A percentile compares a stretch with the other conserved stretches of the same genome.
phyloP scores from a whole-genome alignment of 257 asterid genomes.

The Gynochthodes officinalis region DNA sequence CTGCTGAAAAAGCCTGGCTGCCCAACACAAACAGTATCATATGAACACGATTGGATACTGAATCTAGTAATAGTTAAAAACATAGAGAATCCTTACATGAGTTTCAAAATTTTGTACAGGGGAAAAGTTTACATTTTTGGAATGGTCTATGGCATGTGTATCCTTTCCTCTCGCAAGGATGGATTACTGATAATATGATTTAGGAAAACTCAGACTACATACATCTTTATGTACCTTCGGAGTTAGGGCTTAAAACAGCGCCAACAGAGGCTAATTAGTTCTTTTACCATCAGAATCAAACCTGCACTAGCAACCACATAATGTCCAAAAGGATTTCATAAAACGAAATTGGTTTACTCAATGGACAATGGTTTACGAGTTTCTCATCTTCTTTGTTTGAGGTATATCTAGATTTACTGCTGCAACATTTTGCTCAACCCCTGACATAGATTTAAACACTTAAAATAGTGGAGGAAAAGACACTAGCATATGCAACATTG shows the following conservation, averaged over 20 bases:
- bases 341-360: too few species aligned
- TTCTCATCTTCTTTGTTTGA: too few species aligned
- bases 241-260: constrained; percentile 47
- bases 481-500: neutral
- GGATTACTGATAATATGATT: constrained; percentile 66
- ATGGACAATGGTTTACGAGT: too few species aligned
- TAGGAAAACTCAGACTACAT: constrained; percentile 67
- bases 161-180: constrained; percentile 76
- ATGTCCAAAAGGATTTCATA: too few species aligned
- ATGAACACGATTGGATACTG: too few species aligned
- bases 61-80: too few species aligned
- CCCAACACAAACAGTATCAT: constrained; percentile 5
- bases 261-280: constrained; percentile 65
- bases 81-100: neutral
- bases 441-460: constrained; percentile 88
- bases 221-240: constrained; percentile 43
- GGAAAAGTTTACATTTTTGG: neutral
- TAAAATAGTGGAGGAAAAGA: constrained; percentile 21
- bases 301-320: constrained; percentile 49
- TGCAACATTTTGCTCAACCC: constrained; percentile 52
- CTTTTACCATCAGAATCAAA: constrained; percentile 85
- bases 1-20: constrained; percentile 70
- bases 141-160: constrained; percentile 12
- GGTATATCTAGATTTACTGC: constrained; percentile 70
- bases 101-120: neutral